These are phyloP conservation scores for Ogataea philodendri DNA, from an alignment of 805 yeast genomes.

Conservation along the genomic window DNA sequence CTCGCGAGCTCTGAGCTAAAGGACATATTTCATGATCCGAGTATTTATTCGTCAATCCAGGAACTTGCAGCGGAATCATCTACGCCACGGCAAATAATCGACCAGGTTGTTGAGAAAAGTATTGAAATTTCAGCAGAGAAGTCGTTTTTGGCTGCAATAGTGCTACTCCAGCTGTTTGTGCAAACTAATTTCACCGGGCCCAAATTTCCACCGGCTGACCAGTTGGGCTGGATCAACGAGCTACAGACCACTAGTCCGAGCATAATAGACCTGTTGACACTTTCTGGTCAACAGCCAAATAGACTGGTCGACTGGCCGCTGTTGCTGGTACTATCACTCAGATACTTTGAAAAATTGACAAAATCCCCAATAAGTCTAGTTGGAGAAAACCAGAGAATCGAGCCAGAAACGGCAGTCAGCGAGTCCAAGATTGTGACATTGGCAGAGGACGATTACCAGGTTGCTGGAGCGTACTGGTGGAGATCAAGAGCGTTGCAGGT, in stretches of 20 bases:
- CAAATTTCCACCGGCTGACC: conserved; percentile 38
- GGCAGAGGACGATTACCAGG: conserved; percentile 27
- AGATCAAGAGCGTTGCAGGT: conserved; percentile 64
- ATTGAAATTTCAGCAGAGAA: conserved; percentile 14
- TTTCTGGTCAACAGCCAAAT: conserved; percentile 66
- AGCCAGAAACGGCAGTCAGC: conserved; percentile 24
- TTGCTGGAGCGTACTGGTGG: conserved; percentile 70
- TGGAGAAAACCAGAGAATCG: conserved; percentile 11
- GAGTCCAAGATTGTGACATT: conserved; percentile 18
- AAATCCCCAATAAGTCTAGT: conserved; percentile 26
- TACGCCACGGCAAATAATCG: neutral
- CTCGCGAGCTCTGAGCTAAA: conserved; percentile 13
- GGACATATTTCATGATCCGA: conserved; percentile 18
- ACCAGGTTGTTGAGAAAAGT: neutral
- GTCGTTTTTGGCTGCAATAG: conserved; percentile 43
- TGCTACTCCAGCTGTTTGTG: conserved; percentile 63
- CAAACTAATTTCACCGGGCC: conserved; percentile 89
- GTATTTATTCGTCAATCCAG: conserved; percentile 6
- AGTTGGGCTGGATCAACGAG: conserved; percentile 20
- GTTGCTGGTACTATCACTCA: conserved; percentile 42
- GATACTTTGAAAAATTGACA: conserved; percentile 43
- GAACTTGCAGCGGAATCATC: conserved; percentile 2
- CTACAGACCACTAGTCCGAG: conserved; percentile 16
- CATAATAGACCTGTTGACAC: conserved; percentile 19
- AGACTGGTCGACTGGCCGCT: conserved; percentile 53